Evolutionary conservation across 129 eudicot genomes (phyloP).

Genomic region (Pulicaria dysenterica): DNA sequence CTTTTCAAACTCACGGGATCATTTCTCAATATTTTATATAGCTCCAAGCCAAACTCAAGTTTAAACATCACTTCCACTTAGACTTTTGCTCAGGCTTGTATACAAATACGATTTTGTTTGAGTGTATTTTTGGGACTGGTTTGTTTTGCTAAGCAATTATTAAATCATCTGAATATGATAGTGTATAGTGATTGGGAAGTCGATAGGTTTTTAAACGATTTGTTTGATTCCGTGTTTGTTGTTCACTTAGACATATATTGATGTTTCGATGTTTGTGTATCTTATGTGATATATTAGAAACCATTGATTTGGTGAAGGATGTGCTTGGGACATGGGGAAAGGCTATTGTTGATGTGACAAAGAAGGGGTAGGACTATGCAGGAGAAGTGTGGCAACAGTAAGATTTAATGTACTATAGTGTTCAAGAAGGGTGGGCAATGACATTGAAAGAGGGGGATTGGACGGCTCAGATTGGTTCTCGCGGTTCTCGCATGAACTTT

Average conservation of each 20-base stretch:
- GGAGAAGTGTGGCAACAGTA: constrained; percentile 98
- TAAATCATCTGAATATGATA: background rate
- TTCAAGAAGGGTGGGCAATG: too few relatives aligned
- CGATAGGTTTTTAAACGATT: constrained; percentile 6
- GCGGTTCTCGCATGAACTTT: too few relatives aligned
- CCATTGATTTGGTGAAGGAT: constrained; percentile 71
- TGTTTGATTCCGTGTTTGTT: constrained; percentile 21
- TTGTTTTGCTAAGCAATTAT: background rate
- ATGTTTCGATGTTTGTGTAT: constrained; percentile 5
- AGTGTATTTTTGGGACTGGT: background rate
- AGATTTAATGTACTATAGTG: constrained; percentile 26
- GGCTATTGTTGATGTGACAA: constrained; percentile 81
- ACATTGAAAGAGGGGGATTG: too few relatives aligned
- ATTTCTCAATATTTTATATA: too few relatives aligned
- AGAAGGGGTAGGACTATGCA: constrained; percentile 87
- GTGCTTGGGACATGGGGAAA: constrained; percentile 85
- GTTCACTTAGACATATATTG: constrained; percentile 4
- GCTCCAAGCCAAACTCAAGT: too few relatives aligned
- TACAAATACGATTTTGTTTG: too few relatives aligned
- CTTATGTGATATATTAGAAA: constrained; percentile 39
- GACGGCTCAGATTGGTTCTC: too few relatives aligned
- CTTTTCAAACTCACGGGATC: too few relatives aligned
- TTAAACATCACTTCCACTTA: too few relatives aligned
- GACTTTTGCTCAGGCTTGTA: too few relatives aligned
- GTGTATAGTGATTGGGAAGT: background rate